Evolutionary conservation across 257 asterid genomes (phyloP).

Genomic region (Henckelia pumila): DNA sequence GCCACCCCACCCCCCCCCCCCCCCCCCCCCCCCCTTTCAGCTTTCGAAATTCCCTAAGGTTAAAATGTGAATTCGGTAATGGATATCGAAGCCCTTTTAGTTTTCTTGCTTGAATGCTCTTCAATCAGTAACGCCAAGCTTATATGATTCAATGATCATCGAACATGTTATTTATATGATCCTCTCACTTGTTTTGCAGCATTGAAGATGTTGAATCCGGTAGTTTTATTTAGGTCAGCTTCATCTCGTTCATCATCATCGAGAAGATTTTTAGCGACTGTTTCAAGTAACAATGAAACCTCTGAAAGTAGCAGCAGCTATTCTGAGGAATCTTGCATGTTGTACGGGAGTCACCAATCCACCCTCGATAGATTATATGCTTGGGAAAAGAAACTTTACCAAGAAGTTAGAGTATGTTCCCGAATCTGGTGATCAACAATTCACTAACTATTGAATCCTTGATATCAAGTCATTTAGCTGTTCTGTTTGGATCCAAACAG

Average conservation of each 20-base stretch:
- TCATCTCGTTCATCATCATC: constrained; percentile 87
- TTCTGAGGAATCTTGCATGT: constrained; percentile 56
- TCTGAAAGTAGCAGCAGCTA: constrained; percentile 63
- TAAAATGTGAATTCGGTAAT: background rate
- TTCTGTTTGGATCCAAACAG: constrained; percentile 35
- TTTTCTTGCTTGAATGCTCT: background rate
- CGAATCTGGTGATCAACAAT: constrained; percentile 8
- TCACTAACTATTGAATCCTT: background rate
- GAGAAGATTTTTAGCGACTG: constrained; percentile 59
- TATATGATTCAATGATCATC: constrained; percentile 2
- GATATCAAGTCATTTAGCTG: background rate
- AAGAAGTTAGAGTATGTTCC: constrained; percentile 85
- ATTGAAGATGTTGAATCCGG: constrained; percentile 85
- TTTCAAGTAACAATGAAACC: constrained; percentile 61
- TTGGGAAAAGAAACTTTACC: constrained; percentile 97
- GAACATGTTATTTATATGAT: constrained; percentile 16
- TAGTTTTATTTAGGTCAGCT: constrained; percentile 72
- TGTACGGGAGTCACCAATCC: constrained; percentile 81
- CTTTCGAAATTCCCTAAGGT: background rate
- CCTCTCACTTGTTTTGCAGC: constrained; percentile 43
- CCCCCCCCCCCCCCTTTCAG: too few relatives aligned
- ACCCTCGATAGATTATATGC: constrained; percentile 81
- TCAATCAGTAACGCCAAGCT: constrained; percentile 7
- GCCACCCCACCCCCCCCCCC: too few relatives aligned
- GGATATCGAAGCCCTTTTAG: background rate